Conservation (phyloP, 257 asterid species). For the Jacaranda mimosifolia region DNA sequence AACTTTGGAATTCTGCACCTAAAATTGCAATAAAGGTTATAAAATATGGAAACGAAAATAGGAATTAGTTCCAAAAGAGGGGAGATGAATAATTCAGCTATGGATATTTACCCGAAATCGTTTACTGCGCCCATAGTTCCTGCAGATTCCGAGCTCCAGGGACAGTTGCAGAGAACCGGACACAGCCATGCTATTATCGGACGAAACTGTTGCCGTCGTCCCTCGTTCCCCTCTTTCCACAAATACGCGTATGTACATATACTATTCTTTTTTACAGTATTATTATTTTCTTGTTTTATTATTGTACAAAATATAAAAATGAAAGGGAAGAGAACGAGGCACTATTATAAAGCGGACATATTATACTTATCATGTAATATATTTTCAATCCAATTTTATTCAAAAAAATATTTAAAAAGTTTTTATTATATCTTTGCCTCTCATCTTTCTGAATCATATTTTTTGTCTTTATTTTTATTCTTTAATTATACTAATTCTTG, state of each 20-base stretch:
- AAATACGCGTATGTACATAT: neutral
- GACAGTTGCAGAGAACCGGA: conserved; percentile 79
- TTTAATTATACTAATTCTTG: too few relatives aligned
- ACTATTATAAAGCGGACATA: too few relatives aligned
- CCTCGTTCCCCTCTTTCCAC: neutral
- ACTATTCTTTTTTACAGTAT: too few relatives aligned
- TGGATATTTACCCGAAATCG: conserved; percentile 44
- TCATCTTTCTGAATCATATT: too few relatives aligned
- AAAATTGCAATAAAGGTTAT: conserved; percentile 26
- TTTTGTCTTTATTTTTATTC: too few relatives aligned
- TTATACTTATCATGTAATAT: too few relatives aligned
- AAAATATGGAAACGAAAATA: neutral
- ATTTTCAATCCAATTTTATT: too few relatives aligned
- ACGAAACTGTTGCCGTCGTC: conserved; percentile 33
- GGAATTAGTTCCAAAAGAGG: neutral
- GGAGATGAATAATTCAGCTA: neutral
- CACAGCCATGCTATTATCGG: conserved; percentile 55
- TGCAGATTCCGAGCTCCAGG: conserved; percentile 65
- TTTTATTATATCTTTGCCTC: too few relatives aligned
- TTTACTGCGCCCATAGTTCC: conserved; percentile 59
- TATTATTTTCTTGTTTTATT: neutral
- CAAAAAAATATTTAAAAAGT: too few relatives aligned
- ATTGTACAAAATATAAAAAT: neutral
- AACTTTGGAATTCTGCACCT: conserved; percentile 56
- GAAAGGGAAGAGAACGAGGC: neutral